Conservation (phyloP, 2,329 filamentous ascomycete genomes). For the Hortaea sp. region DNA sequence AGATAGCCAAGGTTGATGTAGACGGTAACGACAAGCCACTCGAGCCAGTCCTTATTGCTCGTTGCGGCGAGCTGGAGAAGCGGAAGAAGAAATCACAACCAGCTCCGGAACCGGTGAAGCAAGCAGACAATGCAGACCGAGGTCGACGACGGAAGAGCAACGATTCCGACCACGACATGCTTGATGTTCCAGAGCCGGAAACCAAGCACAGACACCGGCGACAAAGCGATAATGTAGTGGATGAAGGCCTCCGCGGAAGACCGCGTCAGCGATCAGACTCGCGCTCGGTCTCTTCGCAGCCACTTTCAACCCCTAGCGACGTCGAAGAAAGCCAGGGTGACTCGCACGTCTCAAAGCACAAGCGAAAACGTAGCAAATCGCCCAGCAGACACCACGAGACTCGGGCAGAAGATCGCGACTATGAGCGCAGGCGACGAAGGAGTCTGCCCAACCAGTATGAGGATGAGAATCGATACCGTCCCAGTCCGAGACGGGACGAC, state of each 20-base stretch:
- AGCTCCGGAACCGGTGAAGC: not conserved
- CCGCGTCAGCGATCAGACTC: slow-evolving; percentile 23
- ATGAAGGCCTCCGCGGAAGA: slow-evolving; percentile 27
- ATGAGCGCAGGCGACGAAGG: slow-evolving; percentile 22
- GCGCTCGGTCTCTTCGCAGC: slow-evolving; percentile 19
- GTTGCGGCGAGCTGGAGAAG: slow-evolving; percentile 31
- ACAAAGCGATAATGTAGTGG: slow-evolving; percentile 25
- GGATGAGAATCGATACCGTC: slow-evolving; percentile 20
- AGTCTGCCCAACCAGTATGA: slow-evolving; percentile 29
- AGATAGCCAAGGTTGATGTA: slow-evolving; percentile 27
- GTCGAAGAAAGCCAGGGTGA: slow-evolving; percentile 11
- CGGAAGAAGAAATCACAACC: slow-evolving; percentile 17
- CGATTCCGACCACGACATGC: slow-evolving; percentile 19
- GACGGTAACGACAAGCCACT: slow-evolving; percentile 29
- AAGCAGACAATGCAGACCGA: slow-evolving; percentile 11
- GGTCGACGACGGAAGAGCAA: slow-evolving; percentile 20
- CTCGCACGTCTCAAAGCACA: slow-evolving; percentile 23
- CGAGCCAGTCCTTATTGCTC: slow-evolving; percentile 26
- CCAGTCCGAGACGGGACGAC: slow-evolving; percentile 20
- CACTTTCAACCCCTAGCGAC: slow-evolving; percentile 10
- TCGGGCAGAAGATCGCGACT: slow-evolving; percentile 10
- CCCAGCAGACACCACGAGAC: slow-evolving; percentile 20
- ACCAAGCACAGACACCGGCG: slow-evolving; percentile 18
- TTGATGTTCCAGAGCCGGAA: slow-evolving; percentile 12
- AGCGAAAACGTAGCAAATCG: slow-evolving; percentile 26